A percentile compares a stretch with the other conserved stretches of the same genome.
These are phyloP conservation scores for Hericium alpestre DNA, from an alignment of 768 basidiomycete species.

Conservation along the genomic window DNA sequence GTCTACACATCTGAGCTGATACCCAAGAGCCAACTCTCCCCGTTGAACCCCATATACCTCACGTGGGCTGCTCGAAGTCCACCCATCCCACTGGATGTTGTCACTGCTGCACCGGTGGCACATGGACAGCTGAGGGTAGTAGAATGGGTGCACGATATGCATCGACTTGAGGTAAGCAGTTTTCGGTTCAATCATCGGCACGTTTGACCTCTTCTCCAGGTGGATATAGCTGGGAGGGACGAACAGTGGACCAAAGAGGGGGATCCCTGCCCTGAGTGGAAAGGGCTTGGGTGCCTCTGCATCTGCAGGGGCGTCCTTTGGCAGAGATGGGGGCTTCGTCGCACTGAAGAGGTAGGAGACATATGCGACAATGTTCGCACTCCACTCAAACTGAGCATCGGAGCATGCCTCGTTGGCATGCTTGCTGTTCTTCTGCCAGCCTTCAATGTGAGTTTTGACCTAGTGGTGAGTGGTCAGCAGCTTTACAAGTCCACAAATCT, in stretches of 20 bases:
- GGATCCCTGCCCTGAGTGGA: constrained; percentile 5
- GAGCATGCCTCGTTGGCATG: background rate
- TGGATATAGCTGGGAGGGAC: constrained; percentile 12
- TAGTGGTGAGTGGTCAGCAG: no score
- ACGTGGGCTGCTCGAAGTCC: constrained; percentile 11
- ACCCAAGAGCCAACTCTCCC: constrained; percentile 12
- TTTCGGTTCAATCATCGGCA: constrained; percentile 1
- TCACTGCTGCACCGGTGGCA: constrained; percentile 8
- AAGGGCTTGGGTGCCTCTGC: background rate
- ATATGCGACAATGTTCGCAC: constrained; percentile 15
- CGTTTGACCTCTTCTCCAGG: background rate
- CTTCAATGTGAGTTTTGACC: no score
- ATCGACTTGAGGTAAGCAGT: constrained; percentile 15
- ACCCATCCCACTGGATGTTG: constrained; percentile 8
- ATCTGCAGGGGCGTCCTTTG: no score
- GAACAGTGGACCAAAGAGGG: constrained; percentile 16
- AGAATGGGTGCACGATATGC: constrained; percentile 16
- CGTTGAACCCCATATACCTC: constrained; percentile 12
- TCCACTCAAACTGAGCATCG: constrained; percentile 15
- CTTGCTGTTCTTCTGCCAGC: no score
- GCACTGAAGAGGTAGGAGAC: constrained; percentile 9
- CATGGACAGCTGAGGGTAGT: constrained; percentile 4
- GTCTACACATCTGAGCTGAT: constrained; percentile 9
- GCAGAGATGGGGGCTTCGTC: background rate
- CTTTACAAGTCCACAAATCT: no score